Evolutionary conservation across 192 early-diverging fungal genomes (phyloP).

Genomic region (Thoreauomyces humboldtii): DNA sequence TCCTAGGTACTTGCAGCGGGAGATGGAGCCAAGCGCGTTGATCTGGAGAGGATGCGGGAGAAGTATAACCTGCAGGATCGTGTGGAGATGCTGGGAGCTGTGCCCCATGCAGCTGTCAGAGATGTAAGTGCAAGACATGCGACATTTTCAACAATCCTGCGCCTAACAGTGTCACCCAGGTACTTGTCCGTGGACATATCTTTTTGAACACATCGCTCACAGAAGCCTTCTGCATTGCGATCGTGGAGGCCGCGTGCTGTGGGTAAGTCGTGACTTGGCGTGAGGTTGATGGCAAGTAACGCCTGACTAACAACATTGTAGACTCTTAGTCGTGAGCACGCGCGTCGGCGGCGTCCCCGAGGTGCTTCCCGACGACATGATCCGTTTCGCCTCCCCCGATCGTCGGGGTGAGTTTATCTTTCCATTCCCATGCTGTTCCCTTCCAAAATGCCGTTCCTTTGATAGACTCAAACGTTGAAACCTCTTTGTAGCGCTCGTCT

Average conservation of each 20-base stretch:
- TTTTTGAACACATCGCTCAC: slow-evolving; percentile 97
- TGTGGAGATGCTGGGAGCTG: slow-evolving; percentile 81
- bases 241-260: slow-evolving; percentile 95
- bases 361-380: slow-evolving; percentile 89
- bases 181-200: slow-evolving; percentile 86
- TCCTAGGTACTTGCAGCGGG: slow-evolving; percentile 65
- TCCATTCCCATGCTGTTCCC: too few relatives aligned
- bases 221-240: slow-evolving; percentile 98
- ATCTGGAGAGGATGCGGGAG: slow-evolving; percentile 97
- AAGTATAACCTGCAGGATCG: slow-evolving; percentile 88
- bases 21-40: slow-evolving; percentile 93
- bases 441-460: too few relatives aligned
- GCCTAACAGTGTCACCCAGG: slow-evolving; percentile 21
- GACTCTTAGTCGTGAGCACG: slow-evolving; percentile 90
- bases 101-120: slow-evolving; percentile 78
- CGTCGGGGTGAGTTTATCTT: slow-evolving; percentile 62
- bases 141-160: neutral
- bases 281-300: too few relatives aligned
- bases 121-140: slow-evolving; percentile 57
- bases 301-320: slow-evolving; percentile 17
- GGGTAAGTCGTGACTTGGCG: slow-evolving; percentile 66
- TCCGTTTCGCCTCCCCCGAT: slow-evolving; percentile 84
- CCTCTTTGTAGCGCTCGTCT: neutral
- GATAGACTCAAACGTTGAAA: neutral
- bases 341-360: slow-evolving; percentile 96